Evolutionary conservation across 805 yeast genomes (phyloP).

Genomic region (Nakazawaea laoshanensis): DNA sequence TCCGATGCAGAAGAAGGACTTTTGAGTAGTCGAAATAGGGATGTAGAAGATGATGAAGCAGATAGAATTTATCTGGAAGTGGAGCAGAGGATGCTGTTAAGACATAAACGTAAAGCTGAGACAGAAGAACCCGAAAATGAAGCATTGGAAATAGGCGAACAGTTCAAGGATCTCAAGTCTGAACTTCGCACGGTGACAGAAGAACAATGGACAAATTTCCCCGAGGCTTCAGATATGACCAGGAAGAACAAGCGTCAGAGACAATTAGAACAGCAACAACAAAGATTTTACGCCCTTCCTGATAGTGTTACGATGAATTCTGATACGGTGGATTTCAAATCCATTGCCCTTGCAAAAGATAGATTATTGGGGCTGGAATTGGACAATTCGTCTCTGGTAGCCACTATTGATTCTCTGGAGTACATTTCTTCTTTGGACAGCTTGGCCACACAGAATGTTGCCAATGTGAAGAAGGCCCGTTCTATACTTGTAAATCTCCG

Average conservation of each 20-base stretch:
- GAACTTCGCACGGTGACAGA: conserved; percentile 48
- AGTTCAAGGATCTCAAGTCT: conserved; percentile 64
- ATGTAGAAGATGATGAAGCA: conserved; percentile 70
- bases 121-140: conserved; percentile 9
- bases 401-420: conserved; percentile 31
- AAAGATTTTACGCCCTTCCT: conserved; percentile 76
- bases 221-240: conserved; percentile 87
- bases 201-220: conserved; percentile 75
- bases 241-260: conserved; percentile 67
- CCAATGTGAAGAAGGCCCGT: conserved; percentile 53
- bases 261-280: conserved; percentile 48
- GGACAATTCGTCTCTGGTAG: conserved; percentile 25
- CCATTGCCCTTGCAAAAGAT: conserved; percentile 58
- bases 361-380: conserved; percentile 46
- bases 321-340: conserved; percentile 34
- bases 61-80: conserved; percentile 58
- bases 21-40: conserved; percentile 12
- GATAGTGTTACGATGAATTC: conserved; percentile 45
- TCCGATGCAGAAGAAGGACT: conserved; percentile 15
- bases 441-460: conserved; percentile 23
- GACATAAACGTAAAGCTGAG: conserved; percentile 13
- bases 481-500: conserved; percentile 58
- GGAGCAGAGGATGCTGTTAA: conserved; percentile 42
- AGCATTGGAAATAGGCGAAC: conserved; percentile 28
- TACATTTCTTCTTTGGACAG: conserved; percentile 23